Evolutionary conservation across 225 moss, liverwort and hornwort genomes (phyloP).

Genomic region (Climacium dendroides): DNA sequence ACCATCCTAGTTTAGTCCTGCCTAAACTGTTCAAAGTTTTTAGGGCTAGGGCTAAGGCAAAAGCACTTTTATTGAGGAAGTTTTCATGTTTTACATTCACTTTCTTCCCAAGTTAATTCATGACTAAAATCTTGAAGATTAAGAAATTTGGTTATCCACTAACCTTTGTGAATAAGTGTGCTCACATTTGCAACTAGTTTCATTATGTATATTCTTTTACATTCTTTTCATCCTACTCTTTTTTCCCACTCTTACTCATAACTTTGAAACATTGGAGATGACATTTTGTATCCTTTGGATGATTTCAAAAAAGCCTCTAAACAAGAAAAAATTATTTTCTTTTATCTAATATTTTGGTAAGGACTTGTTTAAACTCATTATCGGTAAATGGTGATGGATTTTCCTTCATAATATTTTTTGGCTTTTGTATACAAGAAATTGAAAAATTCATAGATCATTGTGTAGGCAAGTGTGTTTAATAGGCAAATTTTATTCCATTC

Average conservation of each 20-base stretch:
- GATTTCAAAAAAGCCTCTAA: neutral
- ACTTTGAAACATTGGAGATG: neutral
- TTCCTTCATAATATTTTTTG: neutral
- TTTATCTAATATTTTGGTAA: neutral
- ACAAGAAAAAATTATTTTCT: neutral
- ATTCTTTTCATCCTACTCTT: neutral
- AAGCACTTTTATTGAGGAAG: neutral
- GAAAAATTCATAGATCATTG: neutral
- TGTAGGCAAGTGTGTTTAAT: neutral
- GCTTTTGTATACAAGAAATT: too few species aligned
- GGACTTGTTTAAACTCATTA: neutral
- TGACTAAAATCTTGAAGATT: neutral
- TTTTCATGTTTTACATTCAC: neutral
- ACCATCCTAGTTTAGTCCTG: accelerated
- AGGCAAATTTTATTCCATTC: neutral
- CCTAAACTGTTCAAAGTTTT: too few species aligned
- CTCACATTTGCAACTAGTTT: neutral
- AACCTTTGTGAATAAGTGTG: neutral
- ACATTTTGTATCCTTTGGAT: neutral
- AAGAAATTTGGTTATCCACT: neutral
- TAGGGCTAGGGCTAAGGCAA: too few species aligned
- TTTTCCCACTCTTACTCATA: neutral
- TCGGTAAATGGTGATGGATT: neutral
- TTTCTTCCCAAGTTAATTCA: neutral
- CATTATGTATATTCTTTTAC: neutral